Conservation (phyloP, 768 basidiomycete species). For the Boletus pseudo-olivaceus region DNA sequence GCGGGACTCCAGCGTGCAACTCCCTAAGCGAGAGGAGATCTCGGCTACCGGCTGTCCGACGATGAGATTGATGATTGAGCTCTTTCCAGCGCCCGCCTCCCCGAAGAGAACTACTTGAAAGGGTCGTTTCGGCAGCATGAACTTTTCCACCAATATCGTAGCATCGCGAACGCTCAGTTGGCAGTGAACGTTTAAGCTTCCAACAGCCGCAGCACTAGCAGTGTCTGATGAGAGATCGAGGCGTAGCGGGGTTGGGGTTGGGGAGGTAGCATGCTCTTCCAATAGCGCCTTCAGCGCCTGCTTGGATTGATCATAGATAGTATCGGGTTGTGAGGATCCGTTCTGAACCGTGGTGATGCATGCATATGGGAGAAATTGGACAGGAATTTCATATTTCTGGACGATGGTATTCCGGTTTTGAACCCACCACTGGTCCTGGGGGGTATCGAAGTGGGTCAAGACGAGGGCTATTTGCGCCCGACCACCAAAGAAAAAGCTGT, state of each 20-base stretch:
- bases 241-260: slow-evolving; percentile 11
- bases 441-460: slow-evolving; percentile 37
- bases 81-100: slow-evolving; percentile 39
- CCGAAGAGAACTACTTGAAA: slow-evolving; percentile 39
- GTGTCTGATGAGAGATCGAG: slow-evolving; percentile 16
- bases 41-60: slow-evolving; percentile 20
- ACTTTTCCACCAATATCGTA: slow-evolving; percentile 6
- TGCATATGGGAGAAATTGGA: slow-evolving; percentile 7
- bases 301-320: slow-evolving; percentile 13
- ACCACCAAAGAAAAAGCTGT: slow-evolving; percentile 36
- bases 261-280: slow-evolving; percentile 1
- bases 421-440: slow-evolving; percentile 38
- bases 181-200: slow-evolving; percentile 12
- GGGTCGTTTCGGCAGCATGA: slow-evolving; percentile 11
- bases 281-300: slow-evolving; percentile 9
- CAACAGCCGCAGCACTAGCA: background rate
- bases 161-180: slow-evolving; percentile 12
- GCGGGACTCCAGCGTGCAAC: slow-evolving; percentile 34
- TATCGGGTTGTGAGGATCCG: background rate
- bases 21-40: slow-evolving; percentile 22
- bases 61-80: slow-evolving; percentile 41
- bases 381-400: slow-evolving; percentile 10
- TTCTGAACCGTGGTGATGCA: slow-evolving; percentile 20
- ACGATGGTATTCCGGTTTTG: slow-evolving; percentile 26
- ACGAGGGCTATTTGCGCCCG: slow-evolving; percentile 36